A percentile compares a stretch with the other conserved stretches of the same genome.
Conservation (phyloP, 768 basidiomycete genomes). For the Lepiota venenata region DNA sequence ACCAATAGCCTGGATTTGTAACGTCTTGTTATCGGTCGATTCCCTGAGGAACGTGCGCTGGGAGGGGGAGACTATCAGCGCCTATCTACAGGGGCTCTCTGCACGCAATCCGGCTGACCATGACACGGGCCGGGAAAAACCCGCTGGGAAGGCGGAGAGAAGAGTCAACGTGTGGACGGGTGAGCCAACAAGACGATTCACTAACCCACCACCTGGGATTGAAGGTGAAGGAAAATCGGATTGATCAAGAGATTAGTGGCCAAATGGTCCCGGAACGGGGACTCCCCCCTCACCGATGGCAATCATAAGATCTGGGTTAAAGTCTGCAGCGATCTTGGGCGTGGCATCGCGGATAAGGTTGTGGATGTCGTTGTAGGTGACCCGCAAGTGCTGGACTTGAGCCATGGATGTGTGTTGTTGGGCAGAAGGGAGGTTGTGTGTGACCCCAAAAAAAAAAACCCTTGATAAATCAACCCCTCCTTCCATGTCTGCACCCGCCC, state of each 20-base stretch:
- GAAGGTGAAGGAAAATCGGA: neutral
- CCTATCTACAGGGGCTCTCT: neutral
- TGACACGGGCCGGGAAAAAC: constrained; percentile 93
- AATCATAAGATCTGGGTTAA: constrained; percentile 84
- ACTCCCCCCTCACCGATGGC: constrained; percentile 79
- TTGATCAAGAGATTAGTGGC: neutral
- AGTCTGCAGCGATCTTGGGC: constrained; percentile 65
- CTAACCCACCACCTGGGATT: constrained; percentile 74
- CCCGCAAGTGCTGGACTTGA: constrained; percentile 54
- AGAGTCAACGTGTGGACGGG: neutral
- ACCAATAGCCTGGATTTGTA: constrained; percentile 95
- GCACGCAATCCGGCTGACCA: constrained; percentile 43
- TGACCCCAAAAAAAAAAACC: constrained; percentile 9
- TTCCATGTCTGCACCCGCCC: constrained; percentile 26
- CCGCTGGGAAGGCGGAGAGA: constrained; percentile 50
- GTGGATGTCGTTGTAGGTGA: constrained; percentile 93
- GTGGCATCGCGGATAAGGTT: constrained; percentile 73
- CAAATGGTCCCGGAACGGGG: too few species aligned
- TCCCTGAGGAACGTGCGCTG: constrained; percentile 86
- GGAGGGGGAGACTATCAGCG: constrained; percentile 8
- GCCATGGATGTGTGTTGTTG: constrained; percentile 27
- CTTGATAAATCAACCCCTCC: constrained; percentile 1
- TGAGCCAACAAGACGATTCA: constrained; percentile 18
- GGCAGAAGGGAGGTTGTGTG: constrained; percentile 5
- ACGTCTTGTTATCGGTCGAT: constrained; percentile 63